phyloP scores from a whole-genome alignment of 192 early-diverging fungal species.

The Allomyces macrogynus region DNA sequence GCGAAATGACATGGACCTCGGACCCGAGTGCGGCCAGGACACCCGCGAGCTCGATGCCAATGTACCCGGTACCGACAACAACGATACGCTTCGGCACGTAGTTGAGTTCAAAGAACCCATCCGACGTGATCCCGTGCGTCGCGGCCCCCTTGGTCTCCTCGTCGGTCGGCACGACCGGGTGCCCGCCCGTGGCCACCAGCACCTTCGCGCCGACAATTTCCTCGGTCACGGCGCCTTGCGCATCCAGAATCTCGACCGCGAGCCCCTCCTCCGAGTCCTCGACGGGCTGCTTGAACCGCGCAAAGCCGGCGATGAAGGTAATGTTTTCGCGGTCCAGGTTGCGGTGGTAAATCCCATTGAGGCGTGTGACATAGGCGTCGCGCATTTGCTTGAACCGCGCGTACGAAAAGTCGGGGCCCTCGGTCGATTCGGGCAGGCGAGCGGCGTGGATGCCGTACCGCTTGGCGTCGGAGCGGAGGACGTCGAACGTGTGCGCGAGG shows the following conservation, averaged over 20 bases:
- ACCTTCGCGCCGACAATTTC: constrained; percentile 61
- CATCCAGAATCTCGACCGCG: constrained; percentile 5
- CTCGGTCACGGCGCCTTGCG: constrained; percentile 14
- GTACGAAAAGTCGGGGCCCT: constrained; percentile 49
- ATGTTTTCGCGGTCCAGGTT: constrained; percentile 76
- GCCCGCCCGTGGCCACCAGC: constrained; percentile 71
- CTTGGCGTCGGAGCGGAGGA: constrained; percentile 58
- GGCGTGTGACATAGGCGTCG: constrained; percentile 86
- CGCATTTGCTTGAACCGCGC: constrained; percentile 63
- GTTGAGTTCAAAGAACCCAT: constrained; percentile 90
- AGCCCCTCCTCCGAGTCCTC: constrained; percentile 9
- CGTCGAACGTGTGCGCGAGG: constrained; percentile 60
- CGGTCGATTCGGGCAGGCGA: constrained; percentile 6
- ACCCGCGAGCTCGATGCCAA: constrained; percentile 87
- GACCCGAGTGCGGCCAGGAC: constrained; percentile 79
- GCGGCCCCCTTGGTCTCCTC: constrained; percentile 43
- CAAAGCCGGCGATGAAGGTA: constrained; percentile 62
- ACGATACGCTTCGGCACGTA: constrained; percentile 78
- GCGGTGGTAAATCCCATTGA: constrained; percentile 88
- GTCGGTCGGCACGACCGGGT: constrained; percentile 45
- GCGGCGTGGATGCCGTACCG: constrained; percentile 67
- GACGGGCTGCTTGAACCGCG: constrained; percentile 60
- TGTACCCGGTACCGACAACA: constrained; percentile 81
- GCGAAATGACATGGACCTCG: constrained; percentile 64
- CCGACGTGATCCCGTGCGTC: constrained; percentile 71